Evolutionary conservation across 2,329 filamentous ascomycete species (phyloP).

Genomic region (Apiospora phragmitis): DNA sequence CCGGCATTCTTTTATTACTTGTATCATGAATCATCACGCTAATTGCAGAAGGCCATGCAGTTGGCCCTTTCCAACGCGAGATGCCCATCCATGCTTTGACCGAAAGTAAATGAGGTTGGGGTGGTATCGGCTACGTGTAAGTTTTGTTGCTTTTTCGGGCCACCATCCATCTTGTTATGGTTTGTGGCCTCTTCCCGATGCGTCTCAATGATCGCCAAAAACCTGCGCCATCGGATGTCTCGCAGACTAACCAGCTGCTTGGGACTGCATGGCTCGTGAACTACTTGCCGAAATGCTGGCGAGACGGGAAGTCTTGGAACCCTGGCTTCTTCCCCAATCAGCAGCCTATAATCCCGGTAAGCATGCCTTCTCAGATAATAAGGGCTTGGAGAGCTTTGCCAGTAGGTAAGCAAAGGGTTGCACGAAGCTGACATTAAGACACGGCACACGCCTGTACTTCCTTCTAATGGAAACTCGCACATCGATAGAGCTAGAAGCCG

Average conservation of each 20-base stretch:
- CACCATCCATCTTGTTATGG: background rate
- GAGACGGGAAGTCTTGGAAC: background rate
- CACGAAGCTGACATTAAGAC: background rate
- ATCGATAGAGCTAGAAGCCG: background rate
- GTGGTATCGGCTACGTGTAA: background rate
- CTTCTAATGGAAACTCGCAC: background rate
- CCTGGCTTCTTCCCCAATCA: background rate
- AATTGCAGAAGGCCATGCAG: background rate
- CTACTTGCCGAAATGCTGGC: background rate
- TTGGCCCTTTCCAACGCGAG: background rate
- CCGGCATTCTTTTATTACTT: background rate
- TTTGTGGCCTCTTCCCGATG: background rate
- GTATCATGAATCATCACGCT: slow-evolving; percentile 1
- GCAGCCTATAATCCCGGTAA: background rate
- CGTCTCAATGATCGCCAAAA: slow-evolving; percentile 1
- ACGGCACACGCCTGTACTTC: background rate
- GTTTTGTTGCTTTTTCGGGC: background rate
- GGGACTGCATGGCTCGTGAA: background rate
- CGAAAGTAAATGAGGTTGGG: background rate
- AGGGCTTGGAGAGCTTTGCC: background rate
- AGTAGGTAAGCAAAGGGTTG: background rate
- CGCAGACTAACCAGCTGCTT: slow-evolving; percentile 2
- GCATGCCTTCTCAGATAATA: background rate
- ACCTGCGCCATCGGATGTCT: slow-evolving; percentile 3
- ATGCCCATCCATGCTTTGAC: background rate